Conservation (phyloP, 768 basidiomycete species). For the Boletellus emodensis region DNA sequence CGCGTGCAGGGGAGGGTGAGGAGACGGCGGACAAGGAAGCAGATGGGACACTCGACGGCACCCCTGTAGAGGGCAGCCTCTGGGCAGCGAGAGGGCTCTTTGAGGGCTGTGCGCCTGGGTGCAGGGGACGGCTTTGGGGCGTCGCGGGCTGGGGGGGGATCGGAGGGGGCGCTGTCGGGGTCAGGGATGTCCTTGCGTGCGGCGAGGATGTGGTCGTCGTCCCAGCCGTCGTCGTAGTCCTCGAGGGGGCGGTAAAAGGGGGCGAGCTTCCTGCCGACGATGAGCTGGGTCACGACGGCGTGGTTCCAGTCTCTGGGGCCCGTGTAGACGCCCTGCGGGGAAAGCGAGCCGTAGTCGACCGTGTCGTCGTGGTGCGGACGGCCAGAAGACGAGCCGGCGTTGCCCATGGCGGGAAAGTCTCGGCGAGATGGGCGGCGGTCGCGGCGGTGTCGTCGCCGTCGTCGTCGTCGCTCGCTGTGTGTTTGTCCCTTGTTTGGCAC, state of each 20-base stretch:
- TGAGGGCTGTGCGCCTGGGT: conserved; percentile 57
- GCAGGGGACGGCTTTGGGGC: conserved; percentile 21
- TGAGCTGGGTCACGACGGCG: conserved; percentile 78
- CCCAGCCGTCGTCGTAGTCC: conserved; percentile 87
- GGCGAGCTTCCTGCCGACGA: conserved; percentile 82
- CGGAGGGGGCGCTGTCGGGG: conserved; percentile 42
- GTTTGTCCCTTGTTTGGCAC: conserved; percentile 26
- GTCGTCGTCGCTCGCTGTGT: conserved; percentile 2
- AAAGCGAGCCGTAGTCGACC: conserved; percentile 77
- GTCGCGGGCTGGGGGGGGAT: conserved; percentile 28
- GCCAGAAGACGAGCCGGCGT: conserved; percentile 71
- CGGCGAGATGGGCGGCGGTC: conserved; percentile 4
- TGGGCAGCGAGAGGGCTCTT: conserved; percentile 59
- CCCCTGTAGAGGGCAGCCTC: conserved; percentile 81
- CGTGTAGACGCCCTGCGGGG: conserved; percentile 84
- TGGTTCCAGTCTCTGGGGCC: conserved; percentile 89
- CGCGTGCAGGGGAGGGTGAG: conserved; percentile 7
- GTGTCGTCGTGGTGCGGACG: conserved; percentile 75
- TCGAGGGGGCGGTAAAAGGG: conserved; percentile 97
- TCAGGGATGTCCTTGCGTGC: conserved; percentile 69
- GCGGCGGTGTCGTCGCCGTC: conserved; percentile 6
- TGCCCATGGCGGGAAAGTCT: conserved; percentile 57
- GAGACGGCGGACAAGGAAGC: conserved; percentile 76
- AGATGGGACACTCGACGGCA: conserved; percentile 95
- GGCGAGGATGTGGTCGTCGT: conserved; percentile 80